Base-by-base conservation (phyloP, 2,329 filamentous ascomycete species). In the Pseudocercospora crystallina region DNA sequence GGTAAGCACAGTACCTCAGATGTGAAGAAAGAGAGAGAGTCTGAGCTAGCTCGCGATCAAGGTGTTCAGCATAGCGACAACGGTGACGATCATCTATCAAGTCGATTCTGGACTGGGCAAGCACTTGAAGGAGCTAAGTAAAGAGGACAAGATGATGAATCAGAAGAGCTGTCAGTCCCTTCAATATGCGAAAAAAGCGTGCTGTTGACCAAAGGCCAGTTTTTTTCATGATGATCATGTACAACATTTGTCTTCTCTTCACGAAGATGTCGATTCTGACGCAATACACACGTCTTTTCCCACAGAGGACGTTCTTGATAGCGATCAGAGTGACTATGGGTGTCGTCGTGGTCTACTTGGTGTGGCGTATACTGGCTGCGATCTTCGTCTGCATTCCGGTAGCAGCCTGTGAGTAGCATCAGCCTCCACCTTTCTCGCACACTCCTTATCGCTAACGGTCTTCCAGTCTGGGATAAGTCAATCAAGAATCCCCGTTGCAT, bases 231-330 rank as follows among this genome's bases (percentile, higher is more conserved):
- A 56, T 56, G 32, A 48, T 53, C 14, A 68, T 71, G 8, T 73
- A 72, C 61, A 71, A 72, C 47, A 48, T 68, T 12, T 66, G 65
- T 9, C 58, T 71, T 33, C 62, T 58, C 32, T 68, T 66, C 54
- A 71, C 71, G 32, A 77, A 77, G 58, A 63, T 71, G 8, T 74
- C 73, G 0, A 75, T 77, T 39, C 59, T 77, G 3, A 64, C 77
- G 49, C 75, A 76, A 51, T 78, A 77, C 52, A 69, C 72, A 15
- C 71, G 72, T 26, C 69, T 78, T 17, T 77, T 78, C 45, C 69
- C 68, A 8, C 69, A 69, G 5, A 65, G 61, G 9, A 58, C 58
- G 8, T 72, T 73, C 62, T 65, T 69, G 11, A 48, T 69, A 5
- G 51, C 56, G 8, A 56, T 64, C 14, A 61, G 56, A 8, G 59